Evolutionary conservation across 78 protist species (phyloP).

Genomic region (Creolimax fragrantissima): DNA sequence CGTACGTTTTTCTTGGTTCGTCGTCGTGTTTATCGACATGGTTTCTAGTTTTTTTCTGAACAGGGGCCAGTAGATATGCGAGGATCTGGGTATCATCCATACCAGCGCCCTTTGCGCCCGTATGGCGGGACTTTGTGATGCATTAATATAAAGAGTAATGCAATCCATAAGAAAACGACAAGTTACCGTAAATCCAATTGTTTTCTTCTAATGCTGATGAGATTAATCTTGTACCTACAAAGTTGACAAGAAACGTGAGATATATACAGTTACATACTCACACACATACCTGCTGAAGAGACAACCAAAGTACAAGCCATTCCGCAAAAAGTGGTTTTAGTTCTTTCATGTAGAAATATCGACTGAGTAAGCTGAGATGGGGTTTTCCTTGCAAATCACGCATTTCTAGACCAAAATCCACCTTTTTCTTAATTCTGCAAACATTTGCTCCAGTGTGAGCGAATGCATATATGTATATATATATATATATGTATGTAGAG

Average conservation of each 20-base stretch:
- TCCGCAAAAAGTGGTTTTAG: constrained; percentile 29
- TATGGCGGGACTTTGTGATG: background rate
- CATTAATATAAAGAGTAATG: no score
- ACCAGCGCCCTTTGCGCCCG: background rate
- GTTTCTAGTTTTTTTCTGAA: background rate
- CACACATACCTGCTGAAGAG: background rate
- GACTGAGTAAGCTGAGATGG: constrained; percentile 45
- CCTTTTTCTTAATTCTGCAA: background rate
- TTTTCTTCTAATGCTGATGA: no score
- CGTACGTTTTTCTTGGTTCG: no score
- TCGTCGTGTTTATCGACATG: background rate
- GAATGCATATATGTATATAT: no score
- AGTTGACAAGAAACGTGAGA: no score
- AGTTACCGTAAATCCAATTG: no score
- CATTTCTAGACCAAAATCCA: background rate
- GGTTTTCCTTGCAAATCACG: constrained; percentile 41
- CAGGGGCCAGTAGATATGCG: background rate
- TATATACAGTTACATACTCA: background rate
- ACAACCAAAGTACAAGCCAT: constrained; percentile 50
- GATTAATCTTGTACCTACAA: no score
- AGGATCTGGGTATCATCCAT: background rate
- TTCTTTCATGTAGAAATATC: constrained; percentile 22
- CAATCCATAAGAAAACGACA: no score
- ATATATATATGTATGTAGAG: no score
- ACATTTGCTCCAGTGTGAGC: no score